Conservation (phyloP, 2,329 filamentous ascomycete genomes). For the Fusarium vanettenii region DNA sequence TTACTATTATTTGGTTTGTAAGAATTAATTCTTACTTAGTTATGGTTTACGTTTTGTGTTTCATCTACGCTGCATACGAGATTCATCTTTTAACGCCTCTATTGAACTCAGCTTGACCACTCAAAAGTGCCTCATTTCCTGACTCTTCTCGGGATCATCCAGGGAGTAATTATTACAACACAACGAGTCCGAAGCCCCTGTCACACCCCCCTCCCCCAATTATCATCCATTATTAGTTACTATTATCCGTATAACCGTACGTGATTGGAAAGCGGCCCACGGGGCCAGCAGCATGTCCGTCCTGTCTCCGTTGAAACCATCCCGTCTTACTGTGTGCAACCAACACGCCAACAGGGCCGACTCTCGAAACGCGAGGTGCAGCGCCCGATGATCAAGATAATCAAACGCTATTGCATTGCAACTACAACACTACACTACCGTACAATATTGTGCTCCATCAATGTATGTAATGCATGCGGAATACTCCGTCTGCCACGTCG, state of each 20-base stretch:
- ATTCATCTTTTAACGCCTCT: not conserved
- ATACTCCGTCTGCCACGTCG: constrained; percentile 9
- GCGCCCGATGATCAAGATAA: constrained; percentile 33
- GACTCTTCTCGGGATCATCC: not conserved
- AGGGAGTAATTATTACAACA: not conserved
- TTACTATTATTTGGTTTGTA: not conserved
- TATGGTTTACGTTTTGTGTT: not conserved
- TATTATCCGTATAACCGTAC: not conserved
- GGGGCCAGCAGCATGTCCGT: constrained; percentile 21
- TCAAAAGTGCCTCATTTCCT: not conserved
- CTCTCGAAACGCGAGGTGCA: constrained; percentile 9
- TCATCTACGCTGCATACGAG: not conserved
- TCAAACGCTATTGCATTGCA: constrained; percentile 2
- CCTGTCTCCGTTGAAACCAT: constrained; percentile 31
- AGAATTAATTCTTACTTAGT: not conserved
- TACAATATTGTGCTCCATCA: not conserved
- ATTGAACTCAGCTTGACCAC: not conserved
- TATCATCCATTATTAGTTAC: not conserved
- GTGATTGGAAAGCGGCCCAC: constrained; percentile 3
- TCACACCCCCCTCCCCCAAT: not conserved
- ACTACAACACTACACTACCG: not conserved
- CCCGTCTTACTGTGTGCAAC: constrained; percentile 27
- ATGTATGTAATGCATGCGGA: not conserved
- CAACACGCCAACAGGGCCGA: constrained; percentile 33
- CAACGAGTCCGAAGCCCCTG: not conserved